phyloP scores from a whole-genome alignment of 768 basidiomycete species.

The Tephrocybe sp. region DNA sequence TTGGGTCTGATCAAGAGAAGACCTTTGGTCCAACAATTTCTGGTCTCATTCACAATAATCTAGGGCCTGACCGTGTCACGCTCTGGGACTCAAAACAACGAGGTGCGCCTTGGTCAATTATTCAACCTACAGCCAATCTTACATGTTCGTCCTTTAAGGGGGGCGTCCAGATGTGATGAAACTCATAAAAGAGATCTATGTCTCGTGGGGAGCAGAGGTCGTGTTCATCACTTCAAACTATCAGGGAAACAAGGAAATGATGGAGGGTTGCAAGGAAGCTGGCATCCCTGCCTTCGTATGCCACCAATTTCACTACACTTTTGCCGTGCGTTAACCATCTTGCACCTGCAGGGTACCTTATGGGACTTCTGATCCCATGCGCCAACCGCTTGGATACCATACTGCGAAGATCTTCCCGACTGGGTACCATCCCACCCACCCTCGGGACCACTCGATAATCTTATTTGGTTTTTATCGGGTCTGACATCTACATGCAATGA shows the following conservation, averaged over 20 bases:
- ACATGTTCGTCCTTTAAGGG: constrained; percentile 26
- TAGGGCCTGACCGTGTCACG: constrained; percentile 68
- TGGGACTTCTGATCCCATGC: constrained; percentile 60
- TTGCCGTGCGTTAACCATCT: neutral
- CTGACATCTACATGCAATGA: neutral
- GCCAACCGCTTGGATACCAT: too few species aligned
- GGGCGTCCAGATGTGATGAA: constrained; percentile 81
- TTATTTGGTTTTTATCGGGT: constrained; percentile 2
- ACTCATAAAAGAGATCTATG: constrained; percentile 68
- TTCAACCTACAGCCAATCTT: neutral
- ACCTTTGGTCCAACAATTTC: constrained; percentile 83
- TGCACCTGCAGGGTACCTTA: constrained; percentile 50
- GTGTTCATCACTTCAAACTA: constrained; percentile 84
- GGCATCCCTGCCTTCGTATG: constrained; percentile 68
- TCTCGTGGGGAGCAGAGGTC: constrained; percentile 81
- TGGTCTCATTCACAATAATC: constrained; percentile 63
- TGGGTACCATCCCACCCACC: neutral
- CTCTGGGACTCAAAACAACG: constrained; percentile 80
- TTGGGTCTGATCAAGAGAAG: constrained; percentile 82
- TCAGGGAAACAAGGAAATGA: constrained; percentile 78
- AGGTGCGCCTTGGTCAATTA: constrained; percentile 33
- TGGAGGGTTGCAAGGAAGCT: constrained; percentile 74
- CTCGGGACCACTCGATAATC: neutral
- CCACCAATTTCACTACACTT: constrained; percentile 1
- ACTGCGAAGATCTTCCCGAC: neutral